These are phyloP conservation scores for Fusarium sp. DNA, from an alignment of 2,329 filamentous ascomycete species.

Conservation along the genomic window DNA sequence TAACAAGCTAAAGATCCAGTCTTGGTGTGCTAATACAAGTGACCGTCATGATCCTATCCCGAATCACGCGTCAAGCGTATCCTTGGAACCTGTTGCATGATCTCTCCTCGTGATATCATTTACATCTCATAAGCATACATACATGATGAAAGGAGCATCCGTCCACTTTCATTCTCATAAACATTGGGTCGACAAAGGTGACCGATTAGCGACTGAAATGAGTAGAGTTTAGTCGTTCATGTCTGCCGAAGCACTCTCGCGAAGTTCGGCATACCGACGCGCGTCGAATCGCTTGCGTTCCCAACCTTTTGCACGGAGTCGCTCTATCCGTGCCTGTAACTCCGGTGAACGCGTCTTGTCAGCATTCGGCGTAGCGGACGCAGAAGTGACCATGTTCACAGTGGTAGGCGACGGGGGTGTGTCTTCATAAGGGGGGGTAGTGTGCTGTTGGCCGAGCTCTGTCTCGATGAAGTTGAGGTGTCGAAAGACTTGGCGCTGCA, in stretches of 20 bases:
- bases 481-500: conserved; percentile 59
- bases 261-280: conserved; percentile 61
- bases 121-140: conserved; percentile 24
- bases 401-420: not conserved
- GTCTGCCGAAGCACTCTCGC: conserved; percentile 63
- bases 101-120: conserved; percentile 28
- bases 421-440: conserved; percentile 38
- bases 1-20: conserved; percentile 22
- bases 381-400: not conserved
- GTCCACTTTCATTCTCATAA: not conserved
- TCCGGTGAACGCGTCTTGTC: conserved; percentile 54
- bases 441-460: conserved; percentile 43
- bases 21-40: conserved; percentile 3
- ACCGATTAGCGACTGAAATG: not conserved
- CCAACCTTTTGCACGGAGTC: conserved; percentile 65
- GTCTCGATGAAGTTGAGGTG: conserved; percentile 59
- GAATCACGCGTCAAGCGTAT: conserved; percentile 3
- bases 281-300: conserved; percentile 65
- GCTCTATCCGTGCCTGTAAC: conserved; percentile 62
- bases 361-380: conserved; percentile 30
- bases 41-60: not conserved
- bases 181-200: not conserved
- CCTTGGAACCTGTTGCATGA: not conserved
- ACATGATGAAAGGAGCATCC: conserved; percentile 9
- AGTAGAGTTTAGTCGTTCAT: conserved; percentile 44